Evolutionary conservation across 2,329 filamentous ascomycete genomes (phyloP).

Genomic region (Fusarium redolens): DNA sequence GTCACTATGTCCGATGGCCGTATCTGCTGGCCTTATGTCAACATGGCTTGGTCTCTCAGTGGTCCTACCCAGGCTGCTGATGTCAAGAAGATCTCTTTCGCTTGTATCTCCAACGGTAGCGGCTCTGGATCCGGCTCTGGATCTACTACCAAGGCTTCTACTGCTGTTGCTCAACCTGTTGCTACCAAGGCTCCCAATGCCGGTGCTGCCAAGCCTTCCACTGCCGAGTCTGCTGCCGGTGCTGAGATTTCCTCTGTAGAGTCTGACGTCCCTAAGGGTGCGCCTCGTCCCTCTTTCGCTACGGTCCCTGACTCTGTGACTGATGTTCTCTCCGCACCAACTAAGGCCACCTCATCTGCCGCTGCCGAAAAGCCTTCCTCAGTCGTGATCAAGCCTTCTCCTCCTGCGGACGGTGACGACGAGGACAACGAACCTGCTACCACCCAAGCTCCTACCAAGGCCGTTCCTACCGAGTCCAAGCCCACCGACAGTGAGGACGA

Average conservation of each 20-base stretch:
- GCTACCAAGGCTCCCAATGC: slow-evolving; percentile 18
- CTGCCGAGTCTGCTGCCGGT: slow-evolving; percentile 7
- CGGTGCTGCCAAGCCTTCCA: slow-evolving; percentile 15
- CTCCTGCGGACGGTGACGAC: background rate
- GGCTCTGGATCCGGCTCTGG: slow-evolving; percentile 7
- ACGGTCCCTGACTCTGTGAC: slow-evolving; percentile 25
- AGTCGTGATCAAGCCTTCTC: slow-evolving; percentile 16
- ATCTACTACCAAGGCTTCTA: slow-evolving; percentile 9
- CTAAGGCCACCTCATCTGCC: background rate
- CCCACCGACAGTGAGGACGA: background rate
- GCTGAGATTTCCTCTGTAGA: slow-evolving; percentile 6
- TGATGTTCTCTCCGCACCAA: slow-evolving; percentile 24
- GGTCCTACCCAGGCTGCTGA: slow-evolving; percentile 36
- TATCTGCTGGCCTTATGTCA: slow-evolving; percentile 71
- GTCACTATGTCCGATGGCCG: slow-evolving; percentile 67
- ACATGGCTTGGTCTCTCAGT: slow-evolving; percentile 61
- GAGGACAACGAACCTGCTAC: background rate
- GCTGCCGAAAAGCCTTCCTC: slow-evolving; percentile 11
- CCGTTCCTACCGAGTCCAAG: background rate
- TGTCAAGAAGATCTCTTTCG: slow-evolving; percentile 63
- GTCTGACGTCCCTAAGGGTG: slow-evolving; percentile 8
- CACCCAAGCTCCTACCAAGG: background rate
- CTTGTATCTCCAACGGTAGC: slow-evolving; percentile 53
- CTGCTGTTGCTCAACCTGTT: slow-evolving; percentile 9
- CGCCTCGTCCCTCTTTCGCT: slow-evolving; percentile 38